Percentiles rank a stretch among this genome's conserved stretches.
Evolutionary conservation across 2,329 filamentous ascomycete species (phyloP).

Genomic region (Ophiognomonia clavigignenti-juglandacearum): DNA sequence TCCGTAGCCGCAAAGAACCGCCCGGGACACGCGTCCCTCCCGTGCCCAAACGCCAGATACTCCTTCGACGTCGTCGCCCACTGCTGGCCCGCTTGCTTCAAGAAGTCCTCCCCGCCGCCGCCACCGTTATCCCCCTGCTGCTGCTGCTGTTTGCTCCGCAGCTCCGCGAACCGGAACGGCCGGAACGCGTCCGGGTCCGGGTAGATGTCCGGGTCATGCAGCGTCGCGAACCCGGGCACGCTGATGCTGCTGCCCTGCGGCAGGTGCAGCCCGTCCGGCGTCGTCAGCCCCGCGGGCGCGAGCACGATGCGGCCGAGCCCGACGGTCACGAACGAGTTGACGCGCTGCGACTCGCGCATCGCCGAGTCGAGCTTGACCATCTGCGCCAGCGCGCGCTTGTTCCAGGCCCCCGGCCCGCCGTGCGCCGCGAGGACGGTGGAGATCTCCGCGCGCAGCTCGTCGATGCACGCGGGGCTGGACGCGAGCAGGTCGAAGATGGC

Average conservation of each 20-base stretch:
- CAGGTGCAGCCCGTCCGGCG: conserved; percentile 29
- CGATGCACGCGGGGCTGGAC: conserved; percentile 20
- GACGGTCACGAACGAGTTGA: conserved; percentile 33
- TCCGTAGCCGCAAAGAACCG: conserved; percentile 32
- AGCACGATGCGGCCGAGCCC: conserved; percentile 31
- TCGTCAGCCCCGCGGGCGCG: conserved; percentile 25
- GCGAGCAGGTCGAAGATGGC: conserved; percentile 31
- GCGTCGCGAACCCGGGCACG: conserved; percentile 28
- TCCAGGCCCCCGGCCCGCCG: conserved; percentile 25
- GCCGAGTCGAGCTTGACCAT: conserved; percentile 36
- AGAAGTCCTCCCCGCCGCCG: background rate
- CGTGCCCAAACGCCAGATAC: conserved; percentile 31
- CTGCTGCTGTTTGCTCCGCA: too few species aligned
- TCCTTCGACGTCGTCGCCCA: conserved; percentile 17
- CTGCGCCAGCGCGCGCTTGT: conserved; percentile 29
- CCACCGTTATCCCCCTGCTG: too few species aligned
- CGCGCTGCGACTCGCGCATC: conserved; percentile 36
- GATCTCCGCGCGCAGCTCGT: conserved; percentile 31
- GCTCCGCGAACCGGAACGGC: conserved; percentile 30
- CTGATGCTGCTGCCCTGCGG: conserved; percentile 31
- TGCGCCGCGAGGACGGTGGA: conserved; percentile 18
- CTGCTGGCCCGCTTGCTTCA: conserved; percentile 13
- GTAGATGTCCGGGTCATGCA: conserved; percentile 29
- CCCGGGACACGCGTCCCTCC: conserved; percentile 33
- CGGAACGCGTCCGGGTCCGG: conserved; percentile 28